A percentile compares a stretch with the other conserved stretches of the same genome.
Conservation (phyloP, 805 yeast species). For the Danielia reshetovae region DNA sequence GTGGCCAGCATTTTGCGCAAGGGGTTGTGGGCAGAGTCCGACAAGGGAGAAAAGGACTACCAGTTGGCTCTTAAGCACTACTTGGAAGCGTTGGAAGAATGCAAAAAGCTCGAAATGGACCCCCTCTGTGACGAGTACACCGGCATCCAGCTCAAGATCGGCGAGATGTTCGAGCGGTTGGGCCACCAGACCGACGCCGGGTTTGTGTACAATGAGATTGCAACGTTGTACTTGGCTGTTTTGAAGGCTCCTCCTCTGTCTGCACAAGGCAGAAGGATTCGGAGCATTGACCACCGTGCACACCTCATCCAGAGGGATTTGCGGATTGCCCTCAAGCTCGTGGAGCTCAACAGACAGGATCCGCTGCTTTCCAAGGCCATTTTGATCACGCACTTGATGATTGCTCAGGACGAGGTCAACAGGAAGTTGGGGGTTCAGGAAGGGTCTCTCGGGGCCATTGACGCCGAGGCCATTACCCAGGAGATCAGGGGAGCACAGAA, state of each 20-base stretch:
- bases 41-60: conserved; percentile 59
- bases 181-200: conserved; percentile 61
- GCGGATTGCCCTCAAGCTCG: conserved; percentile 63
- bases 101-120: conserved; percentile 52
- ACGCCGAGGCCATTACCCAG: background rate
- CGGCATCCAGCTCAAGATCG: conserved; percentile 82
- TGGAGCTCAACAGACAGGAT: conserved; percentile 48
- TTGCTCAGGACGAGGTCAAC: conserved; percentile 65
- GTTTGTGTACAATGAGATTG: conserved; percentile 62
- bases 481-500: background rate
- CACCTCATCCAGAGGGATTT: conserved; percentile 68
- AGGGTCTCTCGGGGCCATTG: conserved; percentile 3
- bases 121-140: conserved; percentile 76
- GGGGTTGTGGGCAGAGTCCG: conserved; percentile 82
- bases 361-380: conserved; percentile 52
- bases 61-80: conserved; percentile 67
- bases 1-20: conserved; percentile 71
- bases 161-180: conserved; percentile 79
- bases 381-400: conserved; percentile 55
- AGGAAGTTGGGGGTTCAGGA: conserved; percentile 26
- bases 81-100: conserved; percentile 66
- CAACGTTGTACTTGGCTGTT: conserved; percentile 53
- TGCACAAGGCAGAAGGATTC: conserved; percentile 18
- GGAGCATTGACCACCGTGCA: conserved; percentile 36
- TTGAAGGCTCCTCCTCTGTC: conserved; percentile 38